Percentiles rank a stretch among this genome's conserved stretches.
Conservation (phyloP, 192 early-diverging fungal species). For the Phlyctochytrium arcticum region DNA sequence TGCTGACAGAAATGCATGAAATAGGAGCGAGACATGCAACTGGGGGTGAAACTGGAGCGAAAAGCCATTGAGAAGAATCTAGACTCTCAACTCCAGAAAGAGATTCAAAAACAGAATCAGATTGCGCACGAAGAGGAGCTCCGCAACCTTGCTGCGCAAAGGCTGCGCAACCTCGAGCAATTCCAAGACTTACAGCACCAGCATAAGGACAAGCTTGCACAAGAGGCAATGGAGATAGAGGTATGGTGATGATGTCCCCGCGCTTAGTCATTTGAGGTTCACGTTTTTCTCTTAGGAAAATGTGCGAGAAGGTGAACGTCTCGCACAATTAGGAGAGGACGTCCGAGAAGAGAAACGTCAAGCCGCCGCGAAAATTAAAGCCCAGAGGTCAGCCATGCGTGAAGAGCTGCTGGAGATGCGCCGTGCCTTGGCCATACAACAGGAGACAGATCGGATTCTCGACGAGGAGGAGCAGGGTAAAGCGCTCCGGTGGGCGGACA, state of each 20-base stretch:
- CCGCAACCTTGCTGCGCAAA: neutral
- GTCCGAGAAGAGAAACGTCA: neutral
- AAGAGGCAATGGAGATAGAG: constrained; percentile 5
- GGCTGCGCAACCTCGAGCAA: constrained; percentile 2
- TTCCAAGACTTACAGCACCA: neutral
- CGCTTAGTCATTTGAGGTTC: neutral
- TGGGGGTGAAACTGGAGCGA: constrained; percentile 24
- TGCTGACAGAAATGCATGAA: neutral
- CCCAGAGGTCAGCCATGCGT: neutral
- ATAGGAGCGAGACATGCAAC: constrained; percentile 41
- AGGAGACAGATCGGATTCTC: neutral
- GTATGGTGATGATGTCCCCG: neutral
- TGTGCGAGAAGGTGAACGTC: neutral
- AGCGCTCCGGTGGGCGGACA: constrained; percentile 25
- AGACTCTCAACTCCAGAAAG: neutral
- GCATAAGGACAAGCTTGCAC: neutral
- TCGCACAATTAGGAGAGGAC: neutral
- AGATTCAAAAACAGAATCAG: neutral
- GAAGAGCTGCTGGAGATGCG: constrained; percentile 11
- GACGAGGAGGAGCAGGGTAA: constrained; percentile 21
- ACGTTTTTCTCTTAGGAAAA: neutral
- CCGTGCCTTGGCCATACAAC: neutral
- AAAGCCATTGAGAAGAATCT: neutral
- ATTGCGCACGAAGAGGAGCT: neutral
- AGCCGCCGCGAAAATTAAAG: neutral